Evolutionary conservation across 768 basidiomycete genomes (phyloP).

Genomic region (Lactifluus volemus): DNA sequence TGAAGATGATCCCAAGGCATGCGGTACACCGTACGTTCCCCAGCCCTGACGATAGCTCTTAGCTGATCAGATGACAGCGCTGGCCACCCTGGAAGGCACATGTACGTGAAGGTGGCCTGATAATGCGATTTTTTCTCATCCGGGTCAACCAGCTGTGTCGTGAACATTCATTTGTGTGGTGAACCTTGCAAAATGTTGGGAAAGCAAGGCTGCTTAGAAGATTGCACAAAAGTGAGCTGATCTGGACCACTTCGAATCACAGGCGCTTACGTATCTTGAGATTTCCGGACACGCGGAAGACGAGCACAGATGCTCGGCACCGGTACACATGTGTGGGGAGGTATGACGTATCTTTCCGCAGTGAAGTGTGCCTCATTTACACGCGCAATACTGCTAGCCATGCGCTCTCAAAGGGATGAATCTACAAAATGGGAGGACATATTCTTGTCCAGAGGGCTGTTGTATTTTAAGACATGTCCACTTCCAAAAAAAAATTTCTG

Average conservation of each 20-base stretch:
- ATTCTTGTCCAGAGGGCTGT: constrained; percentile 13
- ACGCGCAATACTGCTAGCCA: neutral
- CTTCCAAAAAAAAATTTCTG: neutral
- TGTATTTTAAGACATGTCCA: neutral
- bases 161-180: constrained; percentile 43
- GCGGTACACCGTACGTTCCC: constrained; percentile 39
- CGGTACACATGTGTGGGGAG: constrained; percentile 48
- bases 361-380: no score
- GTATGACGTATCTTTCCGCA: constrained; percentile 24
- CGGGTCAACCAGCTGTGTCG: constrained; percentile 34
- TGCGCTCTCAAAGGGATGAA: constrained; percentile 12
- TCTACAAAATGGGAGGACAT: neutral
- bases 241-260: neutral
- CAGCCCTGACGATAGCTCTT: no score
- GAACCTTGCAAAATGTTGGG: constrained; percentile 37
- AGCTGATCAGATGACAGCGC: constrained; percentile 30
- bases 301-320: constrained; percentile 47
- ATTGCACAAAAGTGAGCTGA: constrained; percentile 42
- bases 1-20: constrained; percentile 30
- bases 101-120: constrained; percentile 29
- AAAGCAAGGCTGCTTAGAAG: constrained; percentile 41
- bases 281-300: constrained; percentile 37
- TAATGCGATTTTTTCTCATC: neutral
- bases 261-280: constrained; percentile 25
- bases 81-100: constrained; percentile 47